Base-by-base conservation (phyloP, 2,329 filamentous ascomycete genomes). In the Phaeosphaeriaceae sp. region DNA sequence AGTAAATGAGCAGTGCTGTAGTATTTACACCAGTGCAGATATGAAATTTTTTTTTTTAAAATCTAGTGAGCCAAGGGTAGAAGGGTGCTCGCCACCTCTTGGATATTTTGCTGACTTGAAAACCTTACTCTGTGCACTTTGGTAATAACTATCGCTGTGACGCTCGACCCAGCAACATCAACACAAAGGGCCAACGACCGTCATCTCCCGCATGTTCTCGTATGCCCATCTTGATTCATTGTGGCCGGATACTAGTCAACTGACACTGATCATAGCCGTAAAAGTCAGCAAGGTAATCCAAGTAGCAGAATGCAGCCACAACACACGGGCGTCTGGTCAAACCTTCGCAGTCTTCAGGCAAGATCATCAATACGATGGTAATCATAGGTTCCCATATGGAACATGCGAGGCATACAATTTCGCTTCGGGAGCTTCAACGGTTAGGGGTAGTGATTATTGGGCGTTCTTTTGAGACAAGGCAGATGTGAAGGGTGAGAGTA, bases 351-450 rank as follows among this genome's bases (percentile, higher is more conserved):
- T 75, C 41, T 76, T 75, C 61, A 68, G 61, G n/a, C 73, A 70
- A 6, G 76, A 81, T 61, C 77, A 79, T 61, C 60, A 77, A 46
- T 79, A 79, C 58, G 75, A 80, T 54, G 54, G 50, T 17, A 59
- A 59, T 50, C 46, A 79, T 49, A 79, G 79, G 18, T 73, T 71
- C 2, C 78, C 78, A 2, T 81, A 81, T 58, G 79, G 78, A 1
- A 80, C 76, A 4, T 81, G 64, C 20, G 50, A 60, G 45, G 64
- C 64, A 9, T 68, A 68, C 46, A 64, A 56, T 6, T 67, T 61
- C 34, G 42, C 33, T 1, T 54, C 62, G 0, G 58, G 58, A 6
- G 56, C 51, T 4, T 37, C 41, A 8, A 62, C 62, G 63, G 50
- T 39, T 16, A 30, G 32, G 6, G 36, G 52, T 15, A 32, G 29